Percentiles rank a stretch among this genome's conserved stretches.
Evolutionary conservation across 192 early-diverging fungal genomes (phyloP).

Genomic region (Backusella luteola): DNA sequence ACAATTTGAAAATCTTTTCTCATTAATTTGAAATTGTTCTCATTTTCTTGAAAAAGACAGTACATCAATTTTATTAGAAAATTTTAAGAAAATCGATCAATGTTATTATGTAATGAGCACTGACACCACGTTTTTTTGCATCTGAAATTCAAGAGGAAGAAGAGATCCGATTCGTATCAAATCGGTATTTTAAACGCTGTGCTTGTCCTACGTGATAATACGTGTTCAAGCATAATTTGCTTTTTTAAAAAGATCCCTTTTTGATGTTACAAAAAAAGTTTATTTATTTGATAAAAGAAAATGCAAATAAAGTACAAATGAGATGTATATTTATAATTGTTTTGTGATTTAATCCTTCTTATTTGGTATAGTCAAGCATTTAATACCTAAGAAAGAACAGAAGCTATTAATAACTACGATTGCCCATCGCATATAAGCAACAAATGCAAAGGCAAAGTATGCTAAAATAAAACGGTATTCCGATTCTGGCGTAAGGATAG

Average conservation of each 20-base stretch:
- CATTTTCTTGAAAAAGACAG: too few species aligned
- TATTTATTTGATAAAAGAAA: neutral
- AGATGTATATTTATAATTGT: neutral
- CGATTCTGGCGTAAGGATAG: slow-evolving; percentile 59
- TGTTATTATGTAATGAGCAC: neutral
- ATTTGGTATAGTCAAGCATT: slow-evolving; percentile 75
- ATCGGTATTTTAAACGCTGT: neutral
- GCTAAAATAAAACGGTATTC: slow-evolving; percentile 71
- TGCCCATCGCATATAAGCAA: slow-evolving; percentile 87
- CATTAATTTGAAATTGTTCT: too few species aligned
- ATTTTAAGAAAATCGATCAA: too few species aligned
- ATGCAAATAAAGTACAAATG: neutral
- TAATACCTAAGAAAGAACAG: slow-evolving; percentile 82
- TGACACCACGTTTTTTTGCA: neutral
- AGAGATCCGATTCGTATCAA: neutral
- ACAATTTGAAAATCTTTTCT: too few species aligned
- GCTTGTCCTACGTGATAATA: neutral
- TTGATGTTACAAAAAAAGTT: neutral
- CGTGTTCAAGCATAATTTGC: slow-evolving; percentile 8
- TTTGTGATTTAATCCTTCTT: neutral
- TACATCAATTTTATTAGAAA: neutral
- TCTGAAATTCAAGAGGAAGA: neutral
- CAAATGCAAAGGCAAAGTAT: slow-evolving; percentile 68
- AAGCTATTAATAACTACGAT: slow-evolving; percentile 83
- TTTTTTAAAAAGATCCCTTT: neutral